Base-by-base conservation (phyloP, 2,329 filamentous ascomycete genomes). In the Beauveria caledonica region DNA sequence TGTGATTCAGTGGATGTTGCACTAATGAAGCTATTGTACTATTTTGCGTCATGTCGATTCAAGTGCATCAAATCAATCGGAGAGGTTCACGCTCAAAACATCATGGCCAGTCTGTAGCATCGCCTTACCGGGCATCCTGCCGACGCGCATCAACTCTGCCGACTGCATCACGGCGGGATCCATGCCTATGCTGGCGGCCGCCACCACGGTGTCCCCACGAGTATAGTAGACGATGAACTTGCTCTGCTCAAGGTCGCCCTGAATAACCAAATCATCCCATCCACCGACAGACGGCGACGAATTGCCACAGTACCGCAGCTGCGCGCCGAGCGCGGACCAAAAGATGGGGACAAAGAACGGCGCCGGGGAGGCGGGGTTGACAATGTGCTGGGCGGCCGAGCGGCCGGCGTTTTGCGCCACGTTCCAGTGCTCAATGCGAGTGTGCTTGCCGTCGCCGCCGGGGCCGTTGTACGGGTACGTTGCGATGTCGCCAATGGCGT, bases 351-450 rank as follows among this genome's bases (percentile, higher is more conserved):
- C 93, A 74, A 96, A 97, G 2, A 84, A 79, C 67, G 89, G 86
- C 0, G 86, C 79, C 63, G 80, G 79, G 50, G 80, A 72, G 8
- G 80, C 74, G 0, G 87, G 82, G 67, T 88, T 79, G 65, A 86
- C 82, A 69, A 99, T 96, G 67, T 89, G 84, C 57, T 80, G 80
- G 1, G 92, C 94, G 1, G 88, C 93, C 25, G 83, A 81, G 48
- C 93, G 89, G 3, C 94, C 94, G 1, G 90, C 81, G 69, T 97
- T 97, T 70, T 97, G 94, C 5, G 94, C 94, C 3, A 99, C 94
- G 74, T 97, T 93, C 94, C 94, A 99, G 73, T 99, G 94, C 79
- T 99, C 94, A 70, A 97, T 97, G 64, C 94, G 87, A 1, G 88
- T 84, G 19, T 82, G 80, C 49, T 80, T 80, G 63, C 89, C 90